phyloP scores from a whole-genome alignment of 1,139 yeast species.

The Suhomyces wounanorum region DNA sequence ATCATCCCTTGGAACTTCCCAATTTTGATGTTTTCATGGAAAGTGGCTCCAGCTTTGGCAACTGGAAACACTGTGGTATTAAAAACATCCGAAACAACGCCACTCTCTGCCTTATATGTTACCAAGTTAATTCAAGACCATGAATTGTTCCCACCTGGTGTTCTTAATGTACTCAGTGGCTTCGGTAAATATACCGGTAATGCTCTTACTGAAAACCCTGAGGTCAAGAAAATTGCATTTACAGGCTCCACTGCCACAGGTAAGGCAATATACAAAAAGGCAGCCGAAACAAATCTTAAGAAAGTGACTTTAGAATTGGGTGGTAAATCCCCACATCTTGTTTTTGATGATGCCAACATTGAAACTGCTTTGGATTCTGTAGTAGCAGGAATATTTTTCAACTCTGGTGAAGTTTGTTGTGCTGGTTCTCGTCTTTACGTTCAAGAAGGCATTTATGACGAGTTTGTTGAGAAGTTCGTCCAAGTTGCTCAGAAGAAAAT shows the following conservation, averaged over 20 bases:
- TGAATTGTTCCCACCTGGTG: constrained; percentile 75
- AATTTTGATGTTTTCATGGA: constrained; percentile 81
- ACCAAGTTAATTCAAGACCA: constrained; percentile 64
- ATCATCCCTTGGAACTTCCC: constrained; percentile 92
- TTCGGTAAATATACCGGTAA: constrained; percentile 79
- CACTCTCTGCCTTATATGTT: constrained; percentile 71
- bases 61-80: constrained; percentile 79
- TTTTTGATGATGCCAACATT: constrained; percentile 72
- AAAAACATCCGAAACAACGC: constrained; percentile 84
- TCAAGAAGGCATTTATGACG: constrained; percentile 24
- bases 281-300: constrained; percentile 69
- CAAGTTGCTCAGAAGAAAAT: constrained; percentile 18
- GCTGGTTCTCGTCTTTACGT: constrained; percentile 27
- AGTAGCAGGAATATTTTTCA: constrained; percentile 23
- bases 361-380: constrained; percentile 31
- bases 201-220: constrained; percentile 67
- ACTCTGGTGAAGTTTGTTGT: constrained; percentile 26
- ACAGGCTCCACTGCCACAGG: constrained; percentile 88
- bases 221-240: constrained; percentile 76
- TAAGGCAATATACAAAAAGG: constrained; percentile 69
- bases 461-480: constrained; percentile 20
- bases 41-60: constrained; percentile 81
- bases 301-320: constrained; percentile 84
- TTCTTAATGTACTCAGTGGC: constrained; percentile 73
- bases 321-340: constrained; percentile 83